Conservation (phyloP, 371 early-diverging fungal genomes). For the Neoconidiobolus thromboides region DNA sequence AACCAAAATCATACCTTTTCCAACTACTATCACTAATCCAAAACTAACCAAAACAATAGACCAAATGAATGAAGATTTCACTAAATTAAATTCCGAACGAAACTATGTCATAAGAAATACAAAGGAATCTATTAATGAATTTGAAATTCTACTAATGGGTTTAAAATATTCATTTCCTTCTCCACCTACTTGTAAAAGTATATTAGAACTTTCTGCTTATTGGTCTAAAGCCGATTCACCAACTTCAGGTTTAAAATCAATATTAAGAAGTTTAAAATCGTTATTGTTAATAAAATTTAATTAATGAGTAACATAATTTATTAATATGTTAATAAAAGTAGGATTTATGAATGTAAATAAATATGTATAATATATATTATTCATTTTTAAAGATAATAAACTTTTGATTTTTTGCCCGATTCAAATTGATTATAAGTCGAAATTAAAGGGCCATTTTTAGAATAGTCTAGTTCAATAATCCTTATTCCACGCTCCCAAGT, state of each 20-base stretch:
- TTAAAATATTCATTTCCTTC: not conserved
- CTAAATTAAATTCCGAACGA: not conserved
- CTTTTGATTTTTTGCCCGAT: too few relatives aligned
- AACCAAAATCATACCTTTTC: too few relatives aligned
- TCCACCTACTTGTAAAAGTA: slow-evolving; percentile 4
- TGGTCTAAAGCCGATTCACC: slow-evolving; percentile 13
- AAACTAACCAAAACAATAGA: too few relatives aligned
- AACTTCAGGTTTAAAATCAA: slow-evolving; percentile 11
- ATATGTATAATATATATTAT: too few relatives aligned
- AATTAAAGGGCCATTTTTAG: too few relatives aligned
- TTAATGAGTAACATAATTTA: too few relatives aligned
- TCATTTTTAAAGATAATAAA: too few relatives aligned
- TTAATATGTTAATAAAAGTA: too few relatives aligned
- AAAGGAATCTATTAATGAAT: not conserved
- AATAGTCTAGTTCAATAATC: not conserved
- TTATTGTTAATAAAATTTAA: not conserved
- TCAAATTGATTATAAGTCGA: too few relatives aligned
- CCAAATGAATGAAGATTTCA: too few relatives aligned
- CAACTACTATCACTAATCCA: too few relatives aligned
- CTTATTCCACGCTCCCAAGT: not conserved
- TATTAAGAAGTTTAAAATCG: slow-evolving; percentile 7
- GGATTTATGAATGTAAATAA: too few relatives aligned
- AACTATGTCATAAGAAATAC: not conserved
- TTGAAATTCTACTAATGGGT: not conserved
- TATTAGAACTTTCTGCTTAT: slow-evolving; percentile 10